These are phyloP conservation scores for Chrysanthemum seticuspe DNA, from an alignment of 129 eudicot genomes.

Conservation along the genomic window DNA sequence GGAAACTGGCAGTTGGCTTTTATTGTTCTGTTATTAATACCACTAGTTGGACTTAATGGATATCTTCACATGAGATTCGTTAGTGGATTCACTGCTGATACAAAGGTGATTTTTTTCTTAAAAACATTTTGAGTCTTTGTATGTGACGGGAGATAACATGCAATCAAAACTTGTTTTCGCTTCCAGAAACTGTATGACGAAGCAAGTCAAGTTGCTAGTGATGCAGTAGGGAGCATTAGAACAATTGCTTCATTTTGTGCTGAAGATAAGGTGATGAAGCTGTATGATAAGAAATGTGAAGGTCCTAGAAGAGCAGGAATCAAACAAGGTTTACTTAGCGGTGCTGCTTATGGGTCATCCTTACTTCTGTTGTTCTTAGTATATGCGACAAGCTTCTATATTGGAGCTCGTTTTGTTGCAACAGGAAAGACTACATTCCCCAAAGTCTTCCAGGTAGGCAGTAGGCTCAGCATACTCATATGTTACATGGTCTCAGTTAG, in stretches of 20 bases:
- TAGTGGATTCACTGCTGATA: constrained; percentile 76
- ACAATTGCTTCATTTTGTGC: constrained; percentile 92
- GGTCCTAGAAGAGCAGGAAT: constrained; percentile 66
- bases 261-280: constrained; percentile 63
- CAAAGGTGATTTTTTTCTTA: constrained; percentile 48
- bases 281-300: constrained; percentile 64
- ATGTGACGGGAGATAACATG: neutral
- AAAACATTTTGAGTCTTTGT: neutral
- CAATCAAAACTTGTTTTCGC: neutral
- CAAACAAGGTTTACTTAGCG: constrained; percentile 71
- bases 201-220: constrained; percentile 85
- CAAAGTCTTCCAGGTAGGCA: constrained; percentile 61
- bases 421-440: constrained; percentile 63
- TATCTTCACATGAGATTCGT: constrained; percentile 62
- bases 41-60: constrained; percentile 64
- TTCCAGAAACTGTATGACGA: constrained; percentile 68
- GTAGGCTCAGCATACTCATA: constrained; percentile 27
- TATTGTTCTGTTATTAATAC: constrained; percentile 60
- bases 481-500: constrained; percentile 35
- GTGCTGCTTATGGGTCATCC: constrained; percentile 65
- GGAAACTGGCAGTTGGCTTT: constrained; percentile 85
- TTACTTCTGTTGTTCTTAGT: constrained; percentile 47
- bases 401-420: constrained; percentile 72
- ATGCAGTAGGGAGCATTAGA: constrained; percentile 82
- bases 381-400: constrained; percentile 73